These are phyloP conservation scores for Xylaria cubensis DNA, from an alignment of 495 filamentous ascomycete species.

Conservation along the genomic window DNA sequence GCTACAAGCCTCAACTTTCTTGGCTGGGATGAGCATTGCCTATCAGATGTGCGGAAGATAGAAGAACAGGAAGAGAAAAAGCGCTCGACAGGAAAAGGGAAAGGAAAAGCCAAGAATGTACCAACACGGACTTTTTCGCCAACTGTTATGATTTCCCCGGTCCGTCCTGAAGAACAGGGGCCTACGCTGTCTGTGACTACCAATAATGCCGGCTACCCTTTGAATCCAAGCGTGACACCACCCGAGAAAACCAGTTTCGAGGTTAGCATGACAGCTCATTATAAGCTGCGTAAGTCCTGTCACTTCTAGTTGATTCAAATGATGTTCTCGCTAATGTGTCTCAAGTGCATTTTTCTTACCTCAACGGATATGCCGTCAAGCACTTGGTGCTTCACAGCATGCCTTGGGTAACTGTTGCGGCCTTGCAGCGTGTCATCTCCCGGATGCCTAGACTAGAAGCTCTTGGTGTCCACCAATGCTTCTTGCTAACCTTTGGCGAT, in stretches of 20 bases:
- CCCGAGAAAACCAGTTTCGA: not conserved
- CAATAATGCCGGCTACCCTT: constrained; percentile 6
- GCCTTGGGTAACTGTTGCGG: not conserved
- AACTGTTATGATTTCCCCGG: constrained; percentile 8
- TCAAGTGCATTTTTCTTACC: constrained; percentile 26
- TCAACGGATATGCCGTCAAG: constrained; percentile 26
- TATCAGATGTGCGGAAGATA: not conserved
- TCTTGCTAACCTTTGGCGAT: constrained; percentile 34
- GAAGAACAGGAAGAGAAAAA: not conserved
- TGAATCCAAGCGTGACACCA: not conserved
- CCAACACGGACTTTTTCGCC: not conserved
- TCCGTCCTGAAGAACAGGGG: constrained; percentile 8
- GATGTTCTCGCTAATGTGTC: constrained; percentile 20
- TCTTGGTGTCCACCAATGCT: constrained; percentile 37
- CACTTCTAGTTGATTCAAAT: not conserved
- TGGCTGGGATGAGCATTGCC: not conserved
- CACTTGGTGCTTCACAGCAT: constrained; percentile 28
- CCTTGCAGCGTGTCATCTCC: constrained; percentile 5
- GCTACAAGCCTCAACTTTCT: not conserved
- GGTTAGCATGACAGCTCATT: not conserved
- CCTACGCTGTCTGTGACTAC: not conserved
- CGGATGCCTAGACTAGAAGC: constrained; percentile 18
- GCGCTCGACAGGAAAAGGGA: not conserved
- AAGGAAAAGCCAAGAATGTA: not conserved
- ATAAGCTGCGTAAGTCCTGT: constrained; percentile 27